These are phyloP conservation scores for Jamesozyma gamospora DNA, from an alignment of 805 yeast species.

Conservation along the genomic window DNA sequence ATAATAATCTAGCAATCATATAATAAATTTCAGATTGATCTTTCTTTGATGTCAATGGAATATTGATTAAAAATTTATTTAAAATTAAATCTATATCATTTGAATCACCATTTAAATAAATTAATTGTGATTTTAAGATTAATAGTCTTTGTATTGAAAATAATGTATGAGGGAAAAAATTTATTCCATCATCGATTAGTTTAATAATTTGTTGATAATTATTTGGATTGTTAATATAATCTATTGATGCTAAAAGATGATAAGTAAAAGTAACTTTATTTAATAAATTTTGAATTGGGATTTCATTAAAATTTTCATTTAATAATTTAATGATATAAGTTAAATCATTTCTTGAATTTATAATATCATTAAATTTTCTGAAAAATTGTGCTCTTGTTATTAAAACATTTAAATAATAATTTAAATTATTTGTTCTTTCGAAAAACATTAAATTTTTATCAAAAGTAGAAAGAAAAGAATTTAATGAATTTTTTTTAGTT, in stretches of 20 bases:
- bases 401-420: constrained; percentile 12
- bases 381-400: constrained; percentile 18
- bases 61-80: constrained; percentile 6
- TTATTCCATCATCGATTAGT: constrained; percentile 6
- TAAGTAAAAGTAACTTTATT: constrained; percentile 11
- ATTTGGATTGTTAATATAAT: constrained; percentile 3
- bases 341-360: constrained; percentile 10
- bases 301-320: constrained; percentile 4
- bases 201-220: constrained; percentile 2
- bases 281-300: constrained; percentile 8
- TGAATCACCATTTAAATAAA: constrained; percentile 3
- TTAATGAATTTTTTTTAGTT: constrained; percentile 3
- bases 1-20: constrained; percentile 10
- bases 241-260: constrained; percentile 9
- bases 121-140: constrained; percentile 8
- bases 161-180: constrained; percentile 8
- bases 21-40: constrained; percentile 9
- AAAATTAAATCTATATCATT: constrained; percentile 1
- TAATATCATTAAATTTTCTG: constrained; percentile 9
- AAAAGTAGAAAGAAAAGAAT: constrained; percentile 8
- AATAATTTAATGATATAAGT: constrained; percentile 8
- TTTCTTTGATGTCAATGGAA: constrained; percentile 3
- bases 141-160: constrained; percentile 8
- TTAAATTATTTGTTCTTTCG: constrained; percentile 5
- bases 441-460: constrained; percentile 10